phyloP scores from a whole-genome alignment of 495 filamentous ascomycete species.

The Aspergillus bertholletiae region DNA sequence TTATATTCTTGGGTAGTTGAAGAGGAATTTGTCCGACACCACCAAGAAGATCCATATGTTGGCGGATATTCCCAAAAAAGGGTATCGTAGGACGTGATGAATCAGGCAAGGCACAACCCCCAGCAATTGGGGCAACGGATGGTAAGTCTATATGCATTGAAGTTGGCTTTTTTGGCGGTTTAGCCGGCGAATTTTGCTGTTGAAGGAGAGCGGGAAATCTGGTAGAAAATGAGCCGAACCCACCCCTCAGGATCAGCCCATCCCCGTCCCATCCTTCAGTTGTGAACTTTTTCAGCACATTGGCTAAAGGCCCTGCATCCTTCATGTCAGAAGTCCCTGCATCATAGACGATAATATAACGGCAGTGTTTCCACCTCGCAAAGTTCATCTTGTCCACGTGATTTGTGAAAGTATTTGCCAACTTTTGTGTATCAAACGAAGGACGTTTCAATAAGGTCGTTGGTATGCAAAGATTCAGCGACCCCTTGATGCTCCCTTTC shows the following conservation, averaged over 20 bases:
- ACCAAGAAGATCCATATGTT: slow-evolving; percentile 93
- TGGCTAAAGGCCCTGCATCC: slow-evolving; percentile 71
- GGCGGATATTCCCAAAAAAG: slow-evolving; percentile 93
- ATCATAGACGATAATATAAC: slow-evolving; percentile 85
- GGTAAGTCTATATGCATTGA: slow-evolving; percentile 48
- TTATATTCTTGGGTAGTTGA: slow-evolving; percentile 59
- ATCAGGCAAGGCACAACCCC: slow-evolving; percentile 80
- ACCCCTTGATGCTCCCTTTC: slow-evolving; percentile 67
- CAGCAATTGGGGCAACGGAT: slow-evolving; percentile 70
- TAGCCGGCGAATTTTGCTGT: slow-evolving; percentile 19
- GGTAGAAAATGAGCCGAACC: slow-evolving; percentile 47
- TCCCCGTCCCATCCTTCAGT: slow-evolving; percentile 78
- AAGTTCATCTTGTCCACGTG: slow-evolving; percentile 72
- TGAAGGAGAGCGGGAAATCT: slow-evolving; percentile 45
- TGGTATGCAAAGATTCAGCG: slow-evolving; percentile 91
- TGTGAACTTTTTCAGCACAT: slow-evolving; percentile 89
- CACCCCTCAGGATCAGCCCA: slow-evolving; percentile 65
- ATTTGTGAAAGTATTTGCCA: slow-evolving; percentile 82
- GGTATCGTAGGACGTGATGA: slow-evolving; percentile 69
- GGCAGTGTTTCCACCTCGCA: slow-evolving; percentile 66
- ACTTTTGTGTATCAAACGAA: slow-evolving; percentile 86
- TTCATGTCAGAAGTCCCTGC: slow-evolving; percentile 67
- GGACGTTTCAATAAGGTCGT: slow-evolving; percentile 89
- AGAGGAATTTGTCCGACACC: slow-evolving; percentile 90
- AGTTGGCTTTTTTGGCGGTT: slow-evolving; percentile 38